Base-by-base conservation (phyloP, 768 basidiomycete genomes). In the Coprinopsis marcescibilis region DNA sequence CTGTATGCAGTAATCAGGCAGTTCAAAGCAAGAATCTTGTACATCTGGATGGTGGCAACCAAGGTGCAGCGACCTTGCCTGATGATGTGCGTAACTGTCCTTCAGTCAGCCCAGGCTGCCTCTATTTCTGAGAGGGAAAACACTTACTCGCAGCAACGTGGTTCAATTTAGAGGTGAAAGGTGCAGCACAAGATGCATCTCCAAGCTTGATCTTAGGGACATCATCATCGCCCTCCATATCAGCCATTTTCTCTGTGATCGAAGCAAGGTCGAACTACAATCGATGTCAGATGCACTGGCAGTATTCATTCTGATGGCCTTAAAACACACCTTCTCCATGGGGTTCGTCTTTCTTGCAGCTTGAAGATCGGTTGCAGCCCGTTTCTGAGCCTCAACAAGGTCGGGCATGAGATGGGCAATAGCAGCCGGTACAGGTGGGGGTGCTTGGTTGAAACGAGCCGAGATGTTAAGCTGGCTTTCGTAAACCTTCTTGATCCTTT, bases 1-100 rank as follows among this genome's bases (percentile, higher is more conserved):
- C 90, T 94, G 69, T 95, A 98, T n/a, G 96, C 96, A 2, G 94
- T 95, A 65, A 98, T 99, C 33, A 99, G 72, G 60, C 96, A 98
- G 62, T 98, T 99, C 46, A 99, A 70, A 1, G 95, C 96, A 29
- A 99, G 73, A 55, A 99, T 99, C 72, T 97, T 96, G 81, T 97
- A 99, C 96, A 99, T 99, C 68, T 99, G 96, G 45, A 95, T 87
- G 2, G 96, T 99, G 2, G 96, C 96, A 36, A 98, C 96, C 14
- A 99, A 81, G 1, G 96, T 99, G 71, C 96, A 98, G 23, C 96
- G 89, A 19, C 96, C 96, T 67, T 98, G 96, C 15, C 96, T 83
- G 55, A 99, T 96, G 62, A 99, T 97, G 61, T 95, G 93, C 15
- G 89, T 86, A 57, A 99, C 92, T 94, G 37, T 37, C 41, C 19